phyloP scores from a whole-genome alignment of 495 filamentous ascomycete species.

The Talaromyces proteolyticus region DNA sequence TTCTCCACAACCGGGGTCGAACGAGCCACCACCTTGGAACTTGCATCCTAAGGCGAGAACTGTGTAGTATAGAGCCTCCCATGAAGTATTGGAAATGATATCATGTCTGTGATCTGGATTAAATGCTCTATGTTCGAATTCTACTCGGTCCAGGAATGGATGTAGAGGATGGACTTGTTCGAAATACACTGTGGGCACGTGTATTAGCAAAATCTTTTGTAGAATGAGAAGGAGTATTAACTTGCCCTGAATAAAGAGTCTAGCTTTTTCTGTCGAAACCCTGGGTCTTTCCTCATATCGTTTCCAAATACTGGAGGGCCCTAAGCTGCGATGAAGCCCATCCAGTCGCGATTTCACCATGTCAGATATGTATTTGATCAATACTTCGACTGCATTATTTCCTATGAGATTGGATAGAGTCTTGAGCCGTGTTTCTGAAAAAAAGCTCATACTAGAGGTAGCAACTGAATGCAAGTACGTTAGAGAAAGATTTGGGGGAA shows the following conservation, averaged over 20 bases:
- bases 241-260: background rate
- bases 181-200: background rate
- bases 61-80: conserved; percentile 20
- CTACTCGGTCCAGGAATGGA: background rate
- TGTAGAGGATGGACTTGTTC: background rate
- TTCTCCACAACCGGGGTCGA: conserved; percentile 16
- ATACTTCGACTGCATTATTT: too few species aligned
- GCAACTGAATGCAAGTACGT: too few species aligned
- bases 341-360: too few species aligned
- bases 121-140: background rate
- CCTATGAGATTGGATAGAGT: too few species aligned
- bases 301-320: too few species aligned
- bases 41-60: conserved; percentile 27
- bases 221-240: background rate
- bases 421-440: too few species aligned
- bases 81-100: conserved; percentile 2
- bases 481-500: too few species aligned
- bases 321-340: too few species aligned
- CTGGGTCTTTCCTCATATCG: too few species aligned
- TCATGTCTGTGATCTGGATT: background rate
- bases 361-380: too few species aligned
- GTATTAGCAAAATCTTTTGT: background rate
- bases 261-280: too few species aligned
- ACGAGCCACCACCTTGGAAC: conserved; percentile 15
- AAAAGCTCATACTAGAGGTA: too few species aligned